These are phyloP conservation scores for Pythium volutum DNA, from an alignment of 352 stramenopile species.

Conservation along the genomic window DNA sequence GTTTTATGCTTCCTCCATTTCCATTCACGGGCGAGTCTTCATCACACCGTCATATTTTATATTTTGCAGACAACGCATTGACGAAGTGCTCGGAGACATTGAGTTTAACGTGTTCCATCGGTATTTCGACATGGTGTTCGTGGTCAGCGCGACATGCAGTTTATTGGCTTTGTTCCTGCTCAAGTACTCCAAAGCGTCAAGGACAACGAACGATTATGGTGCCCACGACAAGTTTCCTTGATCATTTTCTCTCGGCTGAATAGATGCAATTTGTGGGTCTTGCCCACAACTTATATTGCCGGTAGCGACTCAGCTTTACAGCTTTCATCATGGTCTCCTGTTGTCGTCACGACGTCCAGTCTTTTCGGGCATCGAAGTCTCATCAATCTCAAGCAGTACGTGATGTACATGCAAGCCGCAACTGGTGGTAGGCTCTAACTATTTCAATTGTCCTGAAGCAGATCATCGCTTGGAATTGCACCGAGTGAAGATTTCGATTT, in stretches of 20 bases:
- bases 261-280: background rate
- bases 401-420: too few relatives aligned
- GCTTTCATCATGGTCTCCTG: too few relatives aligned
- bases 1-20: background rate
- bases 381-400: too few relatives aligned
- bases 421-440: too few relatives aligned
- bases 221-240: conserved; percentile 77
- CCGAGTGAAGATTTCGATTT: too few relatives aligned
- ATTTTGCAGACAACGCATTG: conserved; percentile 56
- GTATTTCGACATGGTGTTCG: conserved; percentile 86
- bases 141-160: conserved; percentile 68
- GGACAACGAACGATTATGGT: conserved; percentile 68
- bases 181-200: conserved; percentile 79
- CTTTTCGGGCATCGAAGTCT: too few relatives aligned
- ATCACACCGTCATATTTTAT: background rate
- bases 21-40: too few relatives aligned
- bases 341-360: too few relatives aligned
- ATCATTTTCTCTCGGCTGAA: background rate
- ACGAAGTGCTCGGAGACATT: conserved; percentile 80
- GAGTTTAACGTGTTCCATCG: conserved; percentile 83
- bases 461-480: too few relatives aligned
- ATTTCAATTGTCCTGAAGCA: too few relatives aligned
- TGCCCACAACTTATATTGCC: too few relatives aligned
- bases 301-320: too few relatives aligned
- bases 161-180: conserved; percentile 53